phyloP scores from a whole-genome alignment of 2,329 filamentous ascomycete genomes.

The Ciborinia camelliae region DNA sequence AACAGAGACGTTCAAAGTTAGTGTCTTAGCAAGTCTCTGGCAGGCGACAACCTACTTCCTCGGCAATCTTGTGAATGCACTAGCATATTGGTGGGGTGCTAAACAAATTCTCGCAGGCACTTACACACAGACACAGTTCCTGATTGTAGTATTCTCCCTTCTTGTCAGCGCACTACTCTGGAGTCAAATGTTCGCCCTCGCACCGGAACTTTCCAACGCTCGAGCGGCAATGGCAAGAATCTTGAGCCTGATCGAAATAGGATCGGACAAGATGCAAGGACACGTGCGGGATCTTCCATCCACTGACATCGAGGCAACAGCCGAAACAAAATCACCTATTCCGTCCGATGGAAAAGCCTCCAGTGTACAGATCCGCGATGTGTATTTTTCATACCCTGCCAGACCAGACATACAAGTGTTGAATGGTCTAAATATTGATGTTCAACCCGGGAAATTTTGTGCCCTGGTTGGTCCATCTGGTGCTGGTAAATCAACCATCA shows the following conservation, averaged over 20 bases:
- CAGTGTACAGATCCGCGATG: slow-evolving; percentile 52
- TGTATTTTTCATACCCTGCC: slow-evolving; percentile 64
- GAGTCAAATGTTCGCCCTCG: slow-evolving; percentile 71
- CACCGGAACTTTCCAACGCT: slow-evolving; percentile 67
- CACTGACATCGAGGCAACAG: slow-evolving; percentile 43
- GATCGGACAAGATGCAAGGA: slow-evolving; percentile 33
- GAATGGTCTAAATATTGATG: slow-evolving; percentile 52
- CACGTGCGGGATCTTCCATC: slow-evolving; percentile 14
- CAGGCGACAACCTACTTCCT: slow-evolving; percentile 57
- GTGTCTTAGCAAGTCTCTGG: slow-evolving; percentile 43
- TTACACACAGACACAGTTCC: slow-evolving; percentile 64
- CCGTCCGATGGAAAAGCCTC: not conserved
- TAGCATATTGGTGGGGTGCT: slow-evolving; percentile 78
- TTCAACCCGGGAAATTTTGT: slow-evolving; percentile 57
- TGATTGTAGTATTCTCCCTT: slow-evolving; percentile 68
- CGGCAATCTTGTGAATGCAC: slow-evolving; percentile 66
- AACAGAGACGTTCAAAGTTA: slow-evolving; percentile 51
- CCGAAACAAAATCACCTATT: slow-evolving; percentile 28
- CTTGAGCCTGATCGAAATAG: slow-evolving; percentile 48
- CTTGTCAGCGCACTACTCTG: slow-evolving; percentile 70
- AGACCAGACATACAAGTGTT: slow-evolving; percentile 58
- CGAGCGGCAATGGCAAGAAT: slow-evolving; percentile 58
- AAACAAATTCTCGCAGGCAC: slow-evolving; percentile 64
- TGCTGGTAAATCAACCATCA: slow-evolving; percentile 64
- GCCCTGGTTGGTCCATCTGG: slow-evolving; percentile 64